Base-by-base conservation (phyloP, 176 grass and related monocot genomes). In the Aegilops sharonensis region DNA sequence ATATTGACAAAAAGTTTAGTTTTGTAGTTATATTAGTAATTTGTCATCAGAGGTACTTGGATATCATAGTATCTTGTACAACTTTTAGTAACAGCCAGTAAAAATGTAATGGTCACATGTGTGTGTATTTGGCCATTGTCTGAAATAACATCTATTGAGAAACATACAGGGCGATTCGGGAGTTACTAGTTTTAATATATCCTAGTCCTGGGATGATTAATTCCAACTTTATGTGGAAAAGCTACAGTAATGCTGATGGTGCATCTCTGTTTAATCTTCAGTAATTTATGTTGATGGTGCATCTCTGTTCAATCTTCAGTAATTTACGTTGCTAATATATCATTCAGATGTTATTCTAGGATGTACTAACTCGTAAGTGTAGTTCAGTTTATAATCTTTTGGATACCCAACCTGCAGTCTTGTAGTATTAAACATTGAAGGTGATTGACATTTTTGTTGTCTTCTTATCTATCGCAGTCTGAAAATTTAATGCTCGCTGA, bases 401-500 rank as follows among this genome's bases (percentile, higher is more conserved):
- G 36, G 68, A 63, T 31, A 57, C 23, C 57, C 18, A 35, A 27
- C 11, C 39, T 83, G 36, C 21, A 36, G 25, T 50, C 60, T 91
- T 64, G 21, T 78, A 50, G 21, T 78, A 50, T 75, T 85, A 45
- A 86, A 78, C 37, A 20, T 77, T 17, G 11, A 68, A 89, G 21
- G 29, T 43, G 63, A 20, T 78, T 79, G 62, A 87, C 72, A 84
- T 79, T 64, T 43, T 80, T 23, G 23, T 85, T 81, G 17, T 88
- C 27, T 85, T 43, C 25, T 68, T 83, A 37, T 81, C 80, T 43
- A n/a, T 90, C 89, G 75, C 90, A 98, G 96, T 81, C 90, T 86
- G 96, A 98, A 91, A 98, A 98, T 92, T 84, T 92, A 89, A 94
- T 92, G 84, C 93, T 92, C 72, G 35, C 85, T 35, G 90, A 98